Base-by-base conservation (phyloP, 495 filamentous ascomycete genomes). In the Penicillium dipodomyicola region DNA sequence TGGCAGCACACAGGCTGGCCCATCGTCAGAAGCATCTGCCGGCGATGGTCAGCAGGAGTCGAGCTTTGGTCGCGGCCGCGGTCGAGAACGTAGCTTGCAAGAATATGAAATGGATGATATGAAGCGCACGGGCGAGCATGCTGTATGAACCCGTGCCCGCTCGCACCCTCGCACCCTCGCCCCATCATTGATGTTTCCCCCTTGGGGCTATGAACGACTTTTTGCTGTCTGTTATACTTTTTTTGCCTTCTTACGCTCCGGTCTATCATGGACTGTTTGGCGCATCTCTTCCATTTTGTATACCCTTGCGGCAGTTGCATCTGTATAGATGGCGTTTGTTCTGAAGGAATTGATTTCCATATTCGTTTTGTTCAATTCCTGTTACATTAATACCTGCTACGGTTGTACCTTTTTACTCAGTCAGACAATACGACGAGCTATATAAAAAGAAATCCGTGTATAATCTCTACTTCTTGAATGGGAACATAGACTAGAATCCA, bases 41-140 rank as follows among this genome's bases (percentile, higher is more conserved):
- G 65, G 56, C 33, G 62, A 64, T 52, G 59, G 61, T 29, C 65
- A 65, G 50, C 61, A 66, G 19, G 69, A 65, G 48, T 67, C 58
- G 19, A 68, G 55, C 44, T 68, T 67, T 40, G 73, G 70, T 10
- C 67, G 70, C 12, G 72, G 75, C 22, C 64, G 74, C 17, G 74
- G 75, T 4, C 69, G 70, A 0, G 68, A 64, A 10, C 68, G 76
- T 33, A 67, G 67, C 57, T 63, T 77, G 11, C 76, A 81, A 6
- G 82, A 87, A 55, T 96, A 95, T 73, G 91, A 96, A 72, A 88
- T 96, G 91, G 85, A 87, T 50, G 78, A 74, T 11, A 80, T 87
- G 80, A 82, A 77, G 56, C 71, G 71, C n/a, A 71, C 69, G 32
- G 77, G 61, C 32, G 75, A 71, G 55, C 67, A 62, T 42, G 66